phyloP scores from a whole-genome alignment of 192 early-diverging fungal species.

The Lobulomyces angularis region DNA sequence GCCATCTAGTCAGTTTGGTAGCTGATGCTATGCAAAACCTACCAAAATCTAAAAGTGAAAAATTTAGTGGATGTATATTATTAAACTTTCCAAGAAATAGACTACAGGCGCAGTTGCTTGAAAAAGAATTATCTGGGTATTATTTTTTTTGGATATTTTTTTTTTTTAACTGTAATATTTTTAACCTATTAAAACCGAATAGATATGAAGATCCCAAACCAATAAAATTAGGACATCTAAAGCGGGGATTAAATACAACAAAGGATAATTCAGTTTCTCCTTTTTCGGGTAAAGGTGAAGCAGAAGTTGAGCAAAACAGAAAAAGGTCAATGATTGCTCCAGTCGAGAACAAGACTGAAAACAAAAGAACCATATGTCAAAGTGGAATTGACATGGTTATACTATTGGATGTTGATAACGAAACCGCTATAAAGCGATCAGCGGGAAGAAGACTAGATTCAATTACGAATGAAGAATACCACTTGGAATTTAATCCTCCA shows the following conservation, averaged over 20 bases:
- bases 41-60: constrained; percentile 1
- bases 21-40: constrained; percentile 31
- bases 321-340: constrained; percentile 29
- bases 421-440: constrained; percentile 28
- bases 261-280: constrained; percentile 10
- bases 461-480: constrained; percentile 31
- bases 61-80: constrained; percentile 32
- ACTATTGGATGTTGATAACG: constrained; percentile 40
- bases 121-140: constrained; percentile 45
- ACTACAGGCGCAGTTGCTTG: constrained; percentile 38
- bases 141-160: constrained; percentile 1
- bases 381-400: constrained; percentile 37
- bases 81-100: constrained; percentile 41
- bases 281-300: too few relatives aligned
- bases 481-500: constrained; percentile 41
- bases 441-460: constrained; percentile 36
- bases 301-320: neutral
- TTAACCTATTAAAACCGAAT: neutral
- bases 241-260: constrained; percentile 30
- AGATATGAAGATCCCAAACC: constrained; percentile 54
- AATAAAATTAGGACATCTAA: constrained; percentile 39
- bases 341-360: constrained; percentile 7
- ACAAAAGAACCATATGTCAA: constrained; percentile 8
- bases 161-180: constrained; percentile 3
- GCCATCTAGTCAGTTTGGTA: constrained; percentile 31